Evolutionary conservation across 1,284 basidiomycete species (phyloP), one percentile per base, ranked within the genome.

Genomic region (Coniophora puteana): DNA sequence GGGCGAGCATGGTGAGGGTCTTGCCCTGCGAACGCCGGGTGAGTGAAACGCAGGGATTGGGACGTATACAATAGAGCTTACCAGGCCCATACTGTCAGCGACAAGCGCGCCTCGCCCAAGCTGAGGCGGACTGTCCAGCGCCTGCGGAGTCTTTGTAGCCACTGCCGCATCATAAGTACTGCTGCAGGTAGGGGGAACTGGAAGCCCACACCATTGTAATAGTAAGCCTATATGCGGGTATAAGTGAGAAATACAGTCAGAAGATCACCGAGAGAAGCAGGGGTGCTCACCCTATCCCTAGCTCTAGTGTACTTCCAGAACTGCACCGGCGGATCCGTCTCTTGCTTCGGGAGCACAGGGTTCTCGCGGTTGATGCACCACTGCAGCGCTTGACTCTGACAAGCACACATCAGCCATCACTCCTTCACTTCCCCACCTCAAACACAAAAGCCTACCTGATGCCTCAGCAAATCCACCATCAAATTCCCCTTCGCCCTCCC

Each of bases 21-120:
- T 93, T 93, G 1, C 91, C 90, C 83, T 83, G 44, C 2, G 21
- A 44, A 34, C 22, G 38, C 27, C 33, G 24, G 52, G 25, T 45
- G 41, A 32, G 36, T 40, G 28, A 21, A 8, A 26, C 34, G 4
- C 25, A 3, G 25, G 25, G 41, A 47, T 34, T 3, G 14, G 24
- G 14, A 25, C 20, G 16, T 10, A 42, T 44, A 36, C 10, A 10
- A 5, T 12, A 51, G 51, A 3, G 38, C 46, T 37, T 51, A 68
- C 73, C 45, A 80, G 56, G 45, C 91, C 91, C 91, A 95, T 95
- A 27, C 87, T 88, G 62, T 95, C 93, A 0, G 87, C 90, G 43
- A 89, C 80, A 35, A 94, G 70, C 1, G 89, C 92, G 14, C 93
- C 92, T 48, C 84, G 71, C 4, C 90, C 90, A 13, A 95, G 74